Evolutionary conservation across 768 basidiomycete genomes (phyloP).

Genomic region (Tricholoma hemisulphureum): DNA sequence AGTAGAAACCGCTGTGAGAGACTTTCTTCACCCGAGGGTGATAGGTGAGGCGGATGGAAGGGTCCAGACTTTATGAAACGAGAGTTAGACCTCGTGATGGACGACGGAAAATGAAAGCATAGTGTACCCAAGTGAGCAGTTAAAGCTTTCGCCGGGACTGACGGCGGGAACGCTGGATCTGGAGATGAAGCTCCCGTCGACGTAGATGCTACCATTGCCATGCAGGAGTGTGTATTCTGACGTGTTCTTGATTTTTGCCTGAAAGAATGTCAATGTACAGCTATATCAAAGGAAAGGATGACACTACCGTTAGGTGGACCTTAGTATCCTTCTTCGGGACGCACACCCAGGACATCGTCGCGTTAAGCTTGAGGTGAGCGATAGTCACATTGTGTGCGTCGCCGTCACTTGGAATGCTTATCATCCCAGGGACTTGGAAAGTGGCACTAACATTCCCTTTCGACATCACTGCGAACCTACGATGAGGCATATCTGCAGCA

Average conservation of each 20-base stretch:
- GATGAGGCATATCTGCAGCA: not conserved
- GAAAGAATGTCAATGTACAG: not conserved
- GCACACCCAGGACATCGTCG: constrained; percentile 35
- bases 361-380: constrained; percentile 23
- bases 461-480: not conserved
- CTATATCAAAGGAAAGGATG: not conserved
- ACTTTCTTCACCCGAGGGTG: constrained; percentile 34
- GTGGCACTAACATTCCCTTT: constrained; percentile 11
- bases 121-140: constrained; percentile 39
- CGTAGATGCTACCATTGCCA: constrained; percentile 38
- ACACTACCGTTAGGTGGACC: constrained; percentile 30
- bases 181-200: constrained; percentile 43
- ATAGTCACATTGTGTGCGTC: constrained; percentile 7
- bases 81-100: not conserved
- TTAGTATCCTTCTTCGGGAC: constrained; percentile 36
- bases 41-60: constrained; percentile 38
- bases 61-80: constrained; percentile 30
- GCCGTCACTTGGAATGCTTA: constrained; percentile 3
- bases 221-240: constrained; percentile 38
- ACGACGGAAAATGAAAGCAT: not conserved
- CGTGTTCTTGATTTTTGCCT: constrained; percentile 40
- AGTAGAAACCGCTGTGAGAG: constrained; percentile 33
- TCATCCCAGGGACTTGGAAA: constrained; percentile 11
- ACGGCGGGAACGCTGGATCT: constrained; percentile 32
- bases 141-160: constrained; percentile 39